phyloP scores from a whole-genome alignment of 2,329 filamentous ascomycete genomes.

The Fusarium multiceps region DNA sequence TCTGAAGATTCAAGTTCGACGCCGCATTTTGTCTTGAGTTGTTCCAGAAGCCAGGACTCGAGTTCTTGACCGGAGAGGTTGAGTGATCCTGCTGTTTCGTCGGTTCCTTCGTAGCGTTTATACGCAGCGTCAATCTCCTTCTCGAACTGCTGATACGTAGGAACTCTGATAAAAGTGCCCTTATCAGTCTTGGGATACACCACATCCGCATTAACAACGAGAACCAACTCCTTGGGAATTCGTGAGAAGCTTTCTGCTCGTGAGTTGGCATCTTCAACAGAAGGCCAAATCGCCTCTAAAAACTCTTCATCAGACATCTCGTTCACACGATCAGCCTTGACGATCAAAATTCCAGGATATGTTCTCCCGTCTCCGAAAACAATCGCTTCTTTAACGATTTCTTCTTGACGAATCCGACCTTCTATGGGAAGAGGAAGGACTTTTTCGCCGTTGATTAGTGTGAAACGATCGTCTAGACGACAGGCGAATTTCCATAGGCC shows the following conservation, averaged over 20 bases:
- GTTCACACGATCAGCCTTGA: constrained; percentile 59
- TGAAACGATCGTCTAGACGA: constrained; percentile 59
- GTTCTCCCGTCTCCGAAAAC: constrained; percentile 66
- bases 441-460: constrained; percentile 61
- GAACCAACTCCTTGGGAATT: constrained; percentile 64
- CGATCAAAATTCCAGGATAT: constrained; percentile 64
- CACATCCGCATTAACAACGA: constrained; percentile 57
- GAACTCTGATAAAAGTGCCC: constrained; percentile 63
- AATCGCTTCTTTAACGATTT: constrained; percentile 65
- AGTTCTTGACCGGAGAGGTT: constrained; percentile 40
- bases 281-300: constrained; percentile 60
- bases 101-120: constrained; percentile 31
- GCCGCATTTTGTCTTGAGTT: constrained; percentile 49
- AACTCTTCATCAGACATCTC: constrained; percentile 58
- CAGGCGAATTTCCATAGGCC: constrained; percentile 59
- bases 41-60: constrained; percentile 44
- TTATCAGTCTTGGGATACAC: constrained; percentile 64
- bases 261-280: constrained; percentile 62
- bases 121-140: constrained; percentile 58
- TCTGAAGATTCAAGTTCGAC: constrained; percentile 3
- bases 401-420: constrained; percentile 63
- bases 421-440: constrained; percentile 62
- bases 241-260: constrained; percentile 63
- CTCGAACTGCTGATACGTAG: constrained; percentile 59
- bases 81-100: constrained; percentile 6